Evolutionary conservation across 768 basidiomycete genomes (phyloP).

Genomic region (Paxillus involutus): DNA sequence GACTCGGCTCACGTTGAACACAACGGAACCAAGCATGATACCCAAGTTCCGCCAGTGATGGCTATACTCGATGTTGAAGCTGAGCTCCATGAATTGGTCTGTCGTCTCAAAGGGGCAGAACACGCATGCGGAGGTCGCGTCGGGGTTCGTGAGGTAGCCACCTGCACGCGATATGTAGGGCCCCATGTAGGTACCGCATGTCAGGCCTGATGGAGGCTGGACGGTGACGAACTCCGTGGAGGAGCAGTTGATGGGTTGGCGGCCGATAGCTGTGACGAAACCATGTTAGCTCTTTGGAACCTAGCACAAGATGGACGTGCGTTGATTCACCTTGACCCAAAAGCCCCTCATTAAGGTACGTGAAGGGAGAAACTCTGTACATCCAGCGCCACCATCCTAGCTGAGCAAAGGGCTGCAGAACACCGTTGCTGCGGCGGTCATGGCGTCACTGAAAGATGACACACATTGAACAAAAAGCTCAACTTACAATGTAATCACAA

Average conservation of each 20-base stretch:
- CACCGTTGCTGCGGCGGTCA: constrained; percentile 38
- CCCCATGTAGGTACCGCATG: constrained; percentile 52
- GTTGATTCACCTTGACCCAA: constrained; percentile 24
- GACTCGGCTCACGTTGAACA: constrained; percentile 46
- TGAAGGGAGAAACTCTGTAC: constrained; percentile 49
- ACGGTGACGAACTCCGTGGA: constrained; percentile 51
- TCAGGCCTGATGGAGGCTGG: constrained; percentile 51
- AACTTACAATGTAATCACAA: constrained; percentile 44
- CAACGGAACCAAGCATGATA: constrained; percentile 46
- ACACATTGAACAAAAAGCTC: background rate
- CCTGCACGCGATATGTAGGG: constrained; percentile 49
- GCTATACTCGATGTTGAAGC: constrained; percentile 53
- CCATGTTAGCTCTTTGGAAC: background rate
- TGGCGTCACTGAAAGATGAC: background rate
- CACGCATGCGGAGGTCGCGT: constrained; percentile 50
- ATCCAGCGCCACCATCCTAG: constrained; percentile 33
- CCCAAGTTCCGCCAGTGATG: constrained; percentile 58
- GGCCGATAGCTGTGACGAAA: constrained; percentile 41
- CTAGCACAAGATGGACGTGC: background rate
- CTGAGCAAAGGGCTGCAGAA: constrained; percentile 44
- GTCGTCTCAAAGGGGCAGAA: constrained; percentile 57
- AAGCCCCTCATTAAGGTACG: constrained; percentile 51
- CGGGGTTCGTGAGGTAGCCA: constrained; percentile 56
- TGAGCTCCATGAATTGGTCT: constrained; percentile 44
- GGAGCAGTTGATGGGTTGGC: constrained; percentile 47